Percentiles rank a stretch among this genome's conserved stretches.
These are phyloP conservation scores for Ensete ventricosum DNA, from an alignment of 176 grass and related monocot genomes.

Conservation along the genomic window DNA sequence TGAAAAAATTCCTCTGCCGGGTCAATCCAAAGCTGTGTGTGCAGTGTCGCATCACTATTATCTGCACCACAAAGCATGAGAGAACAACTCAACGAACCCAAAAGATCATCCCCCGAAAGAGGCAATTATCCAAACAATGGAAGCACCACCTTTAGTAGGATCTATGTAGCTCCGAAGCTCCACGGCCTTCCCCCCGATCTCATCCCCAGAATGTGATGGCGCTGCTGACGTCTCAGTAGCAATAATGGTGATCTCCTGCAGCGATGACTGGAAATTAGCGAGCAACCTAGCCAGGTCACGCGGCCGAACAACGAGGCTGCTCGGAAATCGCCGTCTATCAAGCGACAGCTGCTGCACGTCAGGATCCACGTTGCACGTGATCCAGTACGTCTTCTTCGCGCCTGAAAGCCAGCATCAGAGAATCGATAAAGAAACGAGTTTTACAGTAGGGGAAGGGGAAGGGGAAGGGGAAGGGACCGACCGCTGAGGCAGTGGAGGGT, in stretches of 20 bases:
- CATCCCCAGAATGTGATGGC: slow-evolving; percentile 17
- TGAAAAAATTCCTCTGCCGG: slow-evolving; percentile 78
- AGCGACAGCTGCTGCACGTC: slow-evolving; percentile 63
- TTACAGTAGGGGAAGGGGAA: neutral
- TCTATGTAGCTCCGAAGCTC: slow-evolving; percentile 92
- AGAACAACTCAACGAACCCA: slow-evolving; percentile 7
- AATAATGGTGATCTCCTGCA: slow-evolving; percentile 86
- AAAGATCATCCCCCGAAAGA: neutral
- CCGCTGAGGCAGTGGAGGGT: slow-evolving; percentile 73
- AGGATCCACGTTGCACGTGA: slow-evolving; percentile 61
- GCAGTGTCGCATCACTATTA: slow-evolving; percentile 62
- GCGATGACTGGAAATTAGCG: slow-evolving; percentile 86
- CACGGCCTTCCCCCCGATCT: slow-evolving; percentile 65
- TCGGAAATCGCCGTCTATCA: slow-evolving; percentile 51
- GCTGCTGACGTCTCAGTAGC: slow-evolving; percentile 48
- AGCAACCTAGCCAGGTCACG: slow-evolving; percentile 66
- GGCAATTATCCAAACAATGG: neutral
- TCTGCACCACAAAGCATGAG: slow-evolving; percentile 34
- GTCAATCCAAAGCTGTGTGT: slow-evolving; percentile 97
- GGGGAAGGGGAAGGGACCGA: neutral
- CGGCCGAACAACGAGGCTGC: slow-evolving; percentile 56
- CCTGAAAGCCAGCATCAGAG: slow-evolving; percentile 22
- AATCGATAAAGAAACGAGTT: neutral
- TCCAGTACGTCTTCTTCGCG: slow-evolving; percentile 71
- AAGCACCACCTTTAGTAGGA: slow-evolving; percentile 44